Conservation (phyloP, 345 rosid genomes). For the Populus pruinosa region DNA sequence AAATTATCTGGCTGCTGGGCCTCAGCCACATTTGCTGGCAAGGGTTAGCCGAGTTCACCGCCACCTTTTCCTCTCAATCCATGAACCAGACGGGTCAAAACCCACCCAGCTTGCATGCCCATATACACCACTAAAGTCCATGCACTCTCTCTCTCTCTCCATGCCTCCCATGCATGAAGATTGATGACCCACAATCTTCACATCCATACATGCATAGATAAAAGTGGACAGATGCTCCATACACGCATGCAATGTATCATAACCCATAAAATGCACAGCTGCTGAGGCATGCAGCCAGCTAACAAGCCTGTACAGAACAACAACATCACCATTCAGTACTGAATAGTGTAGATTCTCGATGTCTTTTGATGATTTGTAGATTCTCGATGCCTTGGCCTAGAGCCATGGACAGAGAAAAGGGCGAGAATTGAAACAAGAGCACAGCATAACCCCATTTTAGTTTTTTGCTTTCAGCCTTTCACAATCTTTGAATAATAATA, state of each 20-base stretch:
- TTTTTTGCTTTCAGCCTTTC: too few species aligned
- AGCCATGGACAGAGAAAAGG: background rate
- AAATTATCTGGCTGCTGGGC: too few species aligned
- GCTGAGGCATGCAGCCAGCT: slow-evolving; percentile 5
- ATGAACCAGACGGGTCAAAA: background rate
- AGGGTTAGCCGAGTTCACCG: background rate
- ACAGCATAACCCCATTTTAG: too few species aligned
- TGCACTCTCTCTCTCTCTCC: background rate
- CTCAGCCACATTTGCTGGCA: too few species aligned
- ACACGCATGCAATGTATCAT: slow-evolving; percentile 2
- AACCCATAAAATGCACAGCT: background rate
- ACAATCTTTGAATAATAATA: too few species aligned
- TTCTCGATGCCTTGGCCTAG: too few species aligned
- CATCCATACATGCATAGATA: background rate
- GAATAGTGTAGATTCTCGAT: too few species aligned
- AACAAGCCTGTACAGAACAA: background rate
- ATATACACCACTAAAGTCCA: background rate
- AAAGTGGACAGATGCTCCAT: background rate
- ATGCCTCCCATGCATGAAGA: slow-evolving; percentile 5
- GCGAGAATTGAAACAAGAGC: background rate
- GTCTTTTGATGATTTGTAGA: too few species aligned
- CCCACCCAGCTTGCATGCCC: background rate
- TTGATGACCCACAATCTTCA: background rate
- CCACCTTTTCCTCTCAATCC: background rate
- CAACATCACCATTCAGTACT: background rate